These are phyloP conservation scores for Leptographium lundbergii DNA, from an alignment of 2,329 filamentous ascomycete species.

Conservation along the genomic window DNA sequence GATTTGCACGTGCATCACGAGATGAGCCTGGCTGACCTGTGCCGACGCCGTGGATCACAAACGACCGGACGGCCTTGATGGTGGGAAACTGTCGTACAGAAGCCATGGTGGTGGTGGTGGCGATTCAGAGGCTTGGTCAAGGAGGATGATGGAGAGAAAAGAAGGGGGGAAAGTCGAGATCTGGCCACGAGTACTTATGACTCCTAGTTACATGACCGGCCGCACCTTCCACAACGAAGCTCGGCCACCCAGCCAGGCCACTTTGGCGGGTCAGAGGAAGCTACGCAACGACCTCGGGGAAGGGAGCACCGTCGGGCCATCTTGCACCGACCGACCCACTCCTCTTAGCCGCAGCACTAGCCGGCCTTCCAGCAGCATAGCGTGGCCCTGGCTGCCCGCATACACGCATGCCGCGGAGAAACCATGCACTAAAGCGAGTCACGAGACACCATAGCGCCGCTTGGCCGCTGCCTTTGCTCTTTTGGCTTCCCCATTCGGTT, in stretches of 20 bases:
- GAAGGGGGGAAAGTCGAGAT: background rate
- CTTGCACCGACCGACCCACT: background rate
- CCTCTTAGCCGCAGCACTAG: background rate
- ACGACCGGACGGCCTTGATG: conserved; percentile 65
- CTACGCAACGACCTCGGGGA: background rate
- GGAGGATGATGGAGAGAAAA: background rate
- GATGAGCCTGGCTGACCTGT: conserved; percentile 29
- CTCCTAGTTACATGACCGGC: background rate
- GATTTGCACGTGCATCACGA: background rate
- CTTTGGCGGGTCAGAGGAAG: background rate
- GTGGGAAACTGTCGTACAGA: conserved; percentile 51
- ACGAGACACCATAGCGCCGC: background rate
- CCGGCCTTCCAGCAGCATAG: background rate
- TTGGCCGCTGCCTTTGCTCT: background rate
- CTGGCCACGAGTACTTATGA: background rate
- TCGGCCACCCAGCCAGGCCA: background rate
- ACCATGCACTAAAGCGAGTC: background rate
- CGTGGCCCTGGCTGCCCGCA: background rate
- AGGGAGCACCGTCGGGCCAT: background rate
- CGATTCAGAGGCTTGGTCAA: too few species aligned
- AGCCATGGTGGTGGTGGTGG: conserved; percentile 24
- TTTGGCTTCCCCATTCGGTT: background rate
- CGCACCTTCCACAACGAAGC: background rate
- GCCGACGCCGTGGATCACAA: conserved; percentile 51
- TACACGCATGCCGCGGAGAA: background rate